These are phyloP conservation scores for Teratosphaeria gauchensis DNA, from an alignment of 2,329 filamentous ascomycete genomes.

Conservation along the genomic window DNA sequence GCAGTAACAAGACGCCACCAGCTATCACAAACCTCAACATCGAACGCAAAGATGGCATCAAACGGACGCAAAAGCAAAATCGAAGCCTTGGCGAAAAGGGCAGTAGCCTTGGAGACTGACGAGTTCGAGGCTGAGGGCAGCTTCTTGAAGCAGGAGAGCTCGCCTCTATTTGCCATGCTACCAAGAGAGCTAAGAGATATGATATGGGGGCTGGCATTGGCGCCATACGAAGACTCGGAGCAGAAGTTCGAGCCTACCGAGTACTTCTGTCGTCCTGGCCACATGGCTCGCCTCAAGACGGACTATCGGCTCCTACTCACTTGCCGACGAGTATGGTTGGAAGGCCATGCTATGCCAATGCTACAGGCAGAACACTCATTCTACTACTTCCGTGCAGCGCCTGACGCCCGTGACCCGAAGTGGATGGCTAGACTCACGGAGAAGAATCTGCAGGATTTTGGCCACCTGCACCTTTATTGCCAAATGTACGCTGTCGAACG, in stretches of 20 bases:
- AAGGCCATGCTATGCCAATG: constrained; percentile 23
- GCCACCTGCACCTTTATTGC: constrained; percentile 13
- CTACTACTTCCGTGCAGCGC: constrained; percentile 8
- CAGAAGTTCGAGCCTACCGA: constrained; percentile 15
- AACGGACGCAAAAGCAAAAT: neutral
- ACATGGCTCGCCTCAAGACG: constrained; percentile 15
- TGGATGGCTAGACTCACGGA: constrained; percentile 8
- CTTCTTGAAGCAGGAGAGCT: neutral
- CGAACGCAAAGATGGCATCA: neutral
- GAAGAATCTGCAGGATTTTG: constrained; percentile 10
- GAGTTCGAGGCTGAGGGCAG: neutral
- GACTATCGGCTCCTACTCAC: constrained; percentile 23
- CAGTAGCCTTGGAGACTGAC: neutral
- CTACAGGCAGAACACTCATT: constrained; percentile 22
- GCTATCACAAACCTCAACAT: neutral
- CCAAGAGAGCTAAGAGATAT: constrained; percentile 26
- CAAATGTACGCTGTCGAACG: constrained; percentile 21
- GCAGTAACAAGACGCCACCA: neutral
- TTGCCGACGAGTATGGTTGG: constrained; percentile 28
- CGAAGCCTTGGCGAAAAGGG: neutral
- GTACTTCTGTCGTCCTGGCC: constrained; percentile 27
- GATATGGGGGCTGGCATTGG: constrained; percentile 27
- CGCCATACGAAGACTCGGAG: constrained; percentile 19
- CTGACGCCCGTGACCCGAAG: constrained; percentile 2
- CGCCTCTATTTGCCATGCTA: constrained; percentile 15